Percentiles rank a stretch among this genome's conserved stretches.
Conservation (phyloP, 495 filamentous ascomycete genomes). For the Aspergillus sclerotioniger region DNA sequence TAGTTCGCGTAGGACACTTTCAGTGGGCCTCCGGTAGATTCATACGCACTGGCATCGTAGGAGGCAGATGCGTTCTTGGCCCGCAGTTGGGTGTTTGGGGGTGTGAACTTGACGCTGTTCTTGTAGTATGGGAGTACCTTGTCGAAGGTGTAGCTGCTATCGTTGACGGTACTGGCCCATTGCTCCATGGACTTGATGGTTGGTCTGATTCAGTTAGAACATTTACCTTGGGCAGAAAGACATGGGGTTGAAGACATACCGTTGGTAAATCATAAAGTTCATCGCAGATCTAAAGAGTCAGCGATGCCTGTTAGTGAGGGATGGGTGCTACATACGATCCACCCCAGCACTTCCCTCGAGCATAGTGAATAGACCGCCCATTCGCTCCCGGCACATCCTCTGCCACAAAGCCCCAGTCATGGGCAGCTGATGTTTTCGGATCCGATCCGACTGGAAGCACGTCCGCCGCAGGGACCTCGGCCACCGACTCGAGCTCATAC, state of each 20-base stretch:
- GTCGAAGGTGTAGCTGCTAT: constrained; percentile 53
- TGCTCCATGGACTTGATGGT: constrained; percentile 38
- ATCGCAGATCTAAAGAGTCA: constrained; percentile 31
- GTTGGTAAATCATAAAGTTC: constrained; percentile 53
- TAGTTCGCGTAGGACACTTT: constrained; percentile 52
- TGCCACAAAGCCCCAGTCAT: constrained; percentile 53
- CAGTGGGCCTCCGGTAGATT: constrained; percentile 40
- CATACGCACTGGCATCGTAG: constrained; percentile 39
- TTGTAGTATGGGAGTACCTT: constrained; percentile 54
- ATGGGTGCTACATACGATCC: constrained; percentile 24
- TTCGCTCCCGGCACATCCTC: constrained; percentile 37
- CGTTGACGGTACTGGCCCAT: constrained; percentile 59
- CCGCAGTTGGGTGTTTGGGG: constrained; percentile 37
- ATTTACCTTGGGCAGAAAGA: not conserved
- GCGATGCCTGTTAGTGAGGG: not conserved
- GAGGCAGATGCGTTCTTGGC: constrained; percentile 40
- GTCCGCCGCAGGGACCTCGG: constrained; percentile 36
- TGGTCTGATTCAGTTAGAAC: not conserved
- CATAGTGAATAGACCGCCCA: constrained; percentile 36
- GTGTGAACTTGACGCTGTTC: constrained; percentile 50
- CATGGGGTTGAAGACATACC: constrained; percentile 15
- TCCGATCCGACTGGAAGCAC: constrained; percentile 7
- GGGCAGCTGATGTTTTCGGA: constrained; percentile 22
- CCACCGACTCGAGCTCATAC: constrained; percentile 47
- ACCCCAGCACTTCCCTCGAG: constrained; percentile 35